A percentile compares a stretch with the other conserved stretches of the same genome.
Evolutionary conservation across 2,329 filamentous ascomycete genomes (phyloP).

Genomic region (Monilinia polystroma): DNA sequence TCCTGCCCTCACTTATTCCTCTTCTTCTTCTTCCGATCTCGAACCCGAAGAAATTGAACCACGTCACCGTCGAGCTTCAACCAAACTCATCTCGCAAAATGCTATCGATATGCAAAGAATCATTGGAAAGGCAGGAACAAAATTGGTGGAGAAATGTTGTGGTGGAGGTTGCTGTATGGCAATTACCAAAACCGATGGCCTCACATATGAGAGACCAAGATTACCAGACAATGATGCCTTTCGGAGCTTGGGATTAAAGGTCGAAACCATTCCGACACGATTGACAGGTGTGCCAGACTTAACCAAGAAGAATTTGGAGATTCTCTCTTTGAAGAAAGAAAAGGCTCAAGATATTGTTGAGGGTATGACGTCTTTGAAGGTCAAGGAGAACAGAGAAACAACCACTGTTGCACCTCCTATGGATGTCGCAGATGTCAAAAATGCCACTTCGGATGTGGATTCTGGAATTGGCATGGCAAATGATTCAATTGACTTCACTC

Average conservation of each 20-base stretch:
- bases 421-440: constrained; percentile 4
- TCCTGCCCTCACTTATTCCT: constrained; percentile 63
- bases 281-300: constrained; percentile 71
- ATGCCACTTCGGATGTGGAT: constrained; percentile 46
- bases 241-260: constrained; percentile 71
- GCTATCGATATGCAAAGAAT: constrained; percentile 62
- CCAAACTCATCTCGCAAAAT: constrained; percentile 63
- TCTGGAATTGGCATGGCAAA: constrained; percentile 46
- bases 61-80: constrained; percentile 65
- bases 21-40: constrained; percentile 56
- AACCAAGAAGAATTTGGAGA: constrained; percentile 72
- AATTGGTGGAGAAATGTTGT: constrained; percentile 62
- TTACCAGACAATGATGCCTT: constrained; percentile 83
- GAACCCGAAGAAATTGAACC: constrained; percentile 45
- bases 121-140: constrained; percentile 61
- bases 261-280: constrained; percentile 70
- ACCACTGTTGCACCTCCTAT: constrained; percentile 27
- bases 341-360: constrained; percentile 33
- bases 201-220: constrained; percentile 54
- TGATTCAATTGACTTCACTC: constrained; percentile 40
- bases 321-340: constrained; percentile 56
- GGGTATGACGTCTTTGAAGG: not conserved
- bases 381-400: constrained; percentile 12
- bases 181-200: constrained; percentile 45
- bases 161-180: constrained; percentile 64